Conservation (phyloP, 2,329 filamentous ascomycete genomes). For the Aspergillus udagawae region DNA sequence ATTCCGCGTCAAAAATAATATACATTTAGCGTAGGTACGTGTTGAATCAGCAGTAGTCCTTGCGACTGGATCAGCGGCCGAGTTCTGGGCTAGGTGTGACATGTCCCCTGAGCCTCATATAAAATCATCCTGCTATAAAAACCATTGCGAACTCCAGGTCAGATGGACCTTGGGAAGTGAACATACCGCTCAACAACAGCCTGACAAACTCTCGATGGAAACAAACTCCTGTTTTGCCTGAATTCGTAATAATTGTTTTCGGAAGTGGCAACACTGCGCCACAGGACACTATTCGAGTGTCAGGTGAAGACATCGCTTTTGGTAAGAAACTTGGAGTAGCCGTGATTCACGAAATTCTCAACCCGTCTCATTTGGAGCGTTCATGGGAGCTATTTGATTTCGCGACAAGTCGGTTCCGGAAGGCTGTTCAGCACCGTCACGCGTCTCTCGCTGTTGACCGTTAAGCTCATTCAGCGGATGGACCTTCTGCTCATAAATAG, state of each 20-base stretch:
- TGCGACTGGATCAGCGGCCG: not conserved
- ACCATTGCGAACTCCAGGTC: not conserved
- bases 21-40: not conserved
- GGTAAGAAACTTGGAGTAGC: not conserved
- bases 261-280: not conserved
- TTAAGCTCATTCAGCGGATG: not conserved
- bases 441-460: not conserved
- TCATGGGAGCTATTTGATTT: not conserved
- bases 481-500: not conserved
- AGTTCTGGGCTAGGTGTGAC: not conserved
- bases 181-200: not conserved
- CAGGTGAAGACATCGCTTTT: not conserved
- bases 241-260: not conserved
- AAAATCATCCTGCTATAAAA: not conserved
- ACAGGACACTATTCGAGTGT: not conserved
- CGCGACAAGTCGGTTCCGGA: not conserved
- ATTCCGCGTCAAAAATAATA: not conserved
- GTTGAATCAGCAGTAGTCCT: not conserved
- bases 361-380: not conserved
- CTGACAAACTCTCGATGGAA: not conserved
- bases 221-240: not conserved
- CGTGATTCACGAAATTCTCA: not conserved
- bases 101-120: not conserved
- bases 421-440: not conserved
- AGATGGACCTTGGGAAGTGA: not conserved